Evolutionary conservation across 768 basidiomycete species (phyloP).

Genomic region (Rhodocollybia butyracea): DNA sequence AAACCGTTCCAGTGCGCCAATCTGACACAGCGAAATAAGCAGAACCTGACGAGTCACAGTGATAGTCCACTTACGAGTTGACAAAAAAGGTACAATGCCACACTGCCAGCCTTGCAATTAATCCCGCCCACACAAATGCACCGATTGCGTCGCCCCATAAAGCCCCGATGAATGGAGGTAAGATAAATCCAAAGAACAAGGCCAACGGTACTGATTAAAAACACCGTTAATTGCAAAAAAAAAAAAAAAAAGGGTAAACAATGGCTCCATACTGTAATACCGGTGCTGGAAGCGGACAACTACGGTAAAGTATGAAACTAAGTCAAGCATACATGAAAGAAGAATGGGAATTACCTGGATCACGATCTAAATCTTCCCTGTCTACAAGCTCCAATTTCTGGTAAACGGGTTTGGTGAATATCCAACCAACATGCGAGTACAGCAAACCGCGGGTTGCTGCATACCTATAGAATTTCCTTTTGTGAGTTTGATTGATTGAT

Average conservation of each 20-base stretch:
- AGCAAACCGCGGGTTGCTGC: slow-evolving; percentile 70
- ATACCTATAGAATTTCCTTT: slow-evolving; percentile 52
- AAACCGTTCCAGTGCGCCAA: slow-evolving; percentile 81
- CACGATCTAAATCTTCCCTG: slow-evolving; percentile 61
- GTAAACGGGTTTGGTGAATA: slow-evolving; percentile 74
- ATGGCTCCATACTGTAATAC: slow-evolving; percentile 46
- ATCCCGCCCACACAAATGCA: slow-evolving; percentile 67
- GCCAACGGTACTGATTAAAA: slow-evolving; percentile 51
- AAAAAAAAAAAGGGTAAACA: neutral
- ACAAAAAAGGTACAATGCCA: slow-evolving; percentile 75
- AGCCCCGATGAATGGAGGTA: slow-evolving; percentile 54
- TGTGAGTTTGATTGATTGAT: neutral
- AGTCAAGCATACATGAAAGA: neutral
- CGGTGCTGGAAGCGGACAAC: slow-evolving; percentile 72
- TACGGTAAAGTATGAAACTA: slow-evolving; percentile 15
- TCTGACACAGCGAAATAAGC: slow-evolving; percentile 25
- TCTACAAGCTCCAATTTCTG: slow-evolving; percentile 61
- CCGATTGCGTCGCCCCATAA: slow-evolving; percentile 65
- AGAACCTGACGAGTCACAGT: neutral
- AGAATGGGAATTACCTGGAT: slow-evolving; percentile 51
- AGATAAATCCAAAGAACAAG: slow-evolving; percentile 51
- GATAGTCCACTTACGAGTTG: slow-evolving; percentile 54
- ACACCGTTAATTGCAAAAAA: neutral
- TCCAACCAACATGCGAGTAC: slow-evolving; percentile 85
- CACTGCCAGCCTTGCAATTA: slow-evolving; percentile 60